Conservation (phyloP, 2,329 filamentous ascomycete genomes). For the Ophiostoma novo-ulmi region DNA sequence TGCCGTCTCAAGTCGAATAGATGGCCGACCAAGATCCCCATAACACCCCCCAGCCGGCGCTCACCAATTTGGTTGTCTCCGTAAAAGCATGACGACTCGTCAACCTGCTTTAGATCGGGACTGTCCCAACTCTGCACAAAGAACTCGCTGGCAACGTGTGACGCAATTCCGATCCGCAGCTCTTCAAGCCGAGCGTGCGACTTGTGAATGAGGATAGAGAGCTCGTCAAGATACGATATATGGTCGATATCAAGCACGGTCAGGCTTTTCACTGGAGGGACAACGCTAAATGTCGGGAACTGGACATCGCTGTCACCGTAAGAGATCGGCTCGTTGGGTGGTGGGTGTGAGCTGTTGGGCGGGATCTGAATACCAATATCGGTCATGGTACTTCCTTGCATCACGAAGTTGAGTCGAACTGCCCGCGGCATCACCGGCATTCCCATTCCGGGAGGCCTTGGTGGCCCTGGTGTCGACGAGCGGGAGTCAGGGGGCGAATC, state of each 20-base stretch:
- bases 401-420: neutral
- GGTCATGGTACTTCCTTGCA: conserved; percentile 38
- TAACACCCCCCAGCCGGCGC: conserved; percentile 60
- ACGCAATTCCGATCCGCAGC: conserved; percentile 66
- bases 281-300: conserved; percentile 72
- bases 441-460: neutral
- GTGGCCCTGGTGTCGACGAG: conserved; percentile 26
- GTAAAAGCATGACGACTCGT: conserved; percentile 53
- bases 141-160: conserved; percentile 41
- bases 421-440: neutral
- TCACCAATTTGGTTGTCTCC: conserved; percentile 56
- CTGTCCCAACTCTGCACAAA: conserved; percentile 62
- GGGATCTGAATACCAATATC: conserved; percentile 39
- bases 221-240: conserved; percentile 75
- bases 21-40: conserved; percentile 63
- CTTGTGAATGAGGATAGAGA: conserved; percentile 69
- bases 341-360: conserved; percentile 32
- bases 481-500: neutral
- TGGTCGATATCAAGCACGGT: conserved; percentile 79
- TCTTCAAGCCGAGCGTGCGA: conserved; percentile 63
- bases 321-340: conserved; percentile 38
- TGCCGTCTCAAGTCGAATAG: conserved; percentile 55
- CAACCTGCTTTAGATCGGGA: conserved; percentile 56
- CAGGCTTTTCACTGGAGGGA: conserved; percentile 68
- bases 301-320: conserved; percentile 60